These are phyloP conservation scores for Magnolia officinalis DNA, from an alignment of 164 flowering plant genomes.

Conservation along the genomic window DNA sequence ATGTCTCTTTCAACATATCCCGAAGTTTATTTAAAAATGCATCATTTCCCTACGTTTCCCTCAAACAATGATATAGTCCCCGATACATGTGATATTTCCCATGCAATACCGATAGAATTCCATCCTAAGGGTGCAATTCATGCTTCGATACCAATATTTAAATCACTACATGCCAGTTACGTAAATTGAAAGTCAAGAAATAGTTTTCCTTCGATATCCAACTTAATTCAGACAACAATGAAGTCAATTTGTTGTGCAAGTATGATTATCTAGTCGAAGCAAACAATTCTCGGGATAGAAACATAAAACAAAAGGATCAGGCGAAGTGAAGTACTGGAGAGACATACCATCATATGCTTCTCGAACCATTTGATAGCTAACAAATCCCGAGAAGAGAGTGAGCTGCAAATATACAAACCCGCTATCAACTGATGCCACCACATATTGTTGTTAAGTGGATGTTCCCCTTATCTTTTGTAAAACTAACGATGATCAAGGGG, in stretches of 20 bases:
- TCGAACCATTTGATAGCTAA: conserved; percentile 97
- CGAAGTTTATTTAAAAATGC: not conserved
- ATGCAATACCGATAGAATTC: not conserved
- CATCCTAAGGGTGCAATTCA: not conserved
- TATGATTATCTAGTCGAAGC: not conserved
- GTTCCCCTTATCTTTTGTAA: too few species aligned
- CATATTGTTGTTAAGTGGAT: not conserved
- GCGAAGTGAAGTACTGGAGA: not conserved
- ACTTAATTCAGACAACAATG: not conserved
- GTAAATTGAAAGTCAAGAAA: too few species aligned
- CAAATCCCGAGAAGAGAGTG: conserved; percentile 98
- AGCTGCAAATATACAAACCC: conserved; percentile 51
- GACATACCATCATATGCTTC: conserved; percentile 91
- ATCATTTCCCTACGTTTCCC: not conserved
- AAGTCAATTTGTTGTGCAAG: not conserved
- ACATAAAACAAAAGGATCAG: not conserved
- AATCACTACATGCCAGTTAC: not conserved
- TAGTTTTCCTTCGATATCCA: too few species aligned
- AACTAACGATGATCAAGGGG: not conserved
- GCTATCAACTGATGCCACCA: not conserved
- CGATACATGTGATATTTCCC: not conserved
- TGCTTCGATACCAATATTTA: not conserved
- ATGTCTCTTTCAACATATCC: not conserved
- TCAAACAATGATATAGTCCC: too few species aligned
- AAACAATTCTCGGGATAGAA: not conserved